Conservation (phyloP, 441 rosid species). For the Breynia disticha region DNA sequence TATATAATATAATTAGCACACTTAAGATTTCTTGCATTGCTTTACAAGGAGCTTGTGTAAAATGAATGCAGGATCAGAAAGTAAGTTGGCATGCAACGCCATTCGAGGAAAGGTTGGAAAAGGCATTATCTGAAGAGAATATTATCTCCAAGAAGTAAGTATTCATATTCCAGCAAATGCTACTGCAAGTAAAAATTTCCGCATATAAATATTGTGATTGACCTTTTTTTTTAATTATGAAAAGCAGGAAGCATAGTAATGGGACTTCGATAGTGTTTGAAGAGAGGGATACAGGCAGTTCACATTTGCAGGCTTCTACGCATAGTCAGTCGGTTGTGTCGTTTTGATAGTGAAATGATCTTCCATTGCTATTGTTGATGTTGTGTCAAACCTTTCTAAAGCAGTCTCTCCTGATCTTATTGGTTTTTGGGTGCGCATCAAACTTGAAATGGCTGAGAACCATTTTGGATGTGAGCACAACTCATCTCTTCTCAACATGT, state of each 20-base stretch:
- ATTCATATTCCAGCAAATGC: neutral
- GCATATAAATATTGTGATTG: neutral
- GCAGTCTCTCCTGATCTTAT: no score
- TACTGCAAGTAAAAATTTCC: neutral
- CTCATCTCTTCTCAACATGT: no score
- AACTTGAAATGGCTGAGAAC: no score
- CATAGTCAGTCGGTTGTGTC: constrained; percentile 53
- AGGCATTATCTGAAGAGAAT: constrained; percentile 76
- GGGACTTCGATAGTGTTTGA: constrained; percentile 30
- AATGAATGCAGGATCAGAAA: constrained; percentile 67
- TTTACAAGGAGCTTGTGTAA: neutral
- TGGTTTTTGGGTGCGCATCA: no score
- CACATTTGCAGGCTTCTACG: constrained; percentile 37
- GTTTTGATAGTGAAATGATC: constrained; percentile 18
- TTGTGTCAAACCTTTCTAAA: no score
- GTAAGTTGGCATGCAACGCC: constrained; percentile 99
- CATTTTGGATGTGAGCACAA: no score
- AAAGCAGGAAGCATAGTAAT: constrained; percentile 30
- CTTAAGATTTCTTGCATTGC: no score
- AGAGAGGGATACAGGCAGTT: constrained; percentile 50
- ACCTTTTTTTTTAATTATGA: constrained; percentile 3
- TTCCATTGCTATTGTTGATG: neutral
- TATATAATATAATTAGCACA: no score
- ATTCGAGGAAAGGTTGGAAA: constrained; percentile 91
- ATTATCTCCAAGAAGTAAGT: constrained; percentile 45